Evolutionary conservation across 2,329 filamentous ascomycete genomes (phyloP), one percentile per base, ranked within the genome.

Genomic region (Colletotrichum sp.): DNA sequence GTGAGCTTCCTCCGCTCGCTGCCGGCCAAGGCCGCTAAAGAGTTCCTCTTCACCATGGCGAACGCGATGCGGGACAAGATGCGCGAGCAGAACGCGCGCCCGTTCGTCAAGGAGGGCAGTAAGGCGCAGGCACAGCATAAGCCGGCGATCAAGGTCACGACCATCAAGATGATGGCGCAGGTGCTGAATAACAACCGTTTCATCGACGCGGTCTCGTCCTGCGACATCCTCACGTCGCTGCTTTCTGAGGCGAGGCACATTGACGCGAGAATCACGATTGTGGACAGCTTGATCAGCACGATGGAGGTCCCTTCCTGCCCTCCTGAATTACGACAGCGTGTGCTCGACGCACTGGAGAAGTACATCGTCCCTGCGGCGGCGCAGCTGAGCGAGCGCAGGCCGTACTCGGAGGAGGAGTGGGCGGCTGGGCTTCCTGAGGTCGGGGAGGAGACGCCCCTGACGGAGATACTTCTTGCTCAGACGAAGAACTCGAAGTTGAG

Each of bases 151-250:
- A 85, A 84, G 70, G 79, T 85, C 7, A 83, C 81, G 1, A 85
- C 83, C 0, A 78, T 86, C 66, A 85, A 85, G 67, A 84, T 86
- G 81, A 78, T 86, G n/a, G 81, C 82, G 1, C 81, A 84, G 52
- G 66, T 85, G 2, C 77, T 86, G 3, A 77, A 82, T 13, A 78
- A 79, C 5, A 82, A 79, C 6, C 72, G 78, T 2, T 82, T 82
- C 19, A 72, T 85, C 8, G 77, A 80, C 30, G 68, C 79, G 11
- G 39, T 64, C 13, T 79, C 78, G 1, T 77, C 83, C 1, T 82
- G 79, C 27, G 77, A 82, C 6, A 81, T 83, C 2, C 80, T 86
- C 3, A 64, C 77, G 5, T 60, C 74, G 0, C 78, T 86, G 3
- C 79, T 86, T 7, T 70, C 76, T 1, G 80, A 80, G 52, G 79